Conservation (phyloP, 768 basidiomycete species). For the Strobilomyces confusus region DNA sequence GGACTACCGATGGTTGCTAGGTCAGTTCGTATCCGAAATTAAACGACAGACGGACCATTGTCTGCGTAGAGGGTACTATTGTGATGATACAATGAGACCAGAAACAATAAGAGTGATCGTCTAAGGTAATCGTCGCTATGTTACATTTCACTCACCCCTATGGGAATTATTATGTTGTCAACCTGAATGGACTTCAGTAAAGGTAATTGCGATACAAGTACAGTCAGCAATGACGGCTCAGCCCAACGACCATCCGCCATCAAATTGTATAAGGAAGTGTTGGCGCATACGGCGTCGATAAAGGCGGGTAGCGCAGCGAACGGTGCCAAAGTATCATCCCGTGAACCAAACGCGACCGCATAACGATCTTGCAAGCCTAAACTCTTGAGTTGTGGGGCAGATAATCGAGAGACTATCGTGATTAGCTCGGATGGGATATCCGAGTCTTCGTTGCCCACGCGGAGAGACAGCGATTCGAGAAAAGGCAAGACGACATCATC, state of each 20-base stretch:
- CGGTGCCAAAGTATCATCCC: slow-evolving; percentile 13
- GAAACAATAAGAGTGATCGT: slow-evolving; percentile 1
- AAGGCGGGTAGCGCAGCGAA: slow-evolving; percentile 40
- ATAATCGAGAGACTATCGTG: slow-evolving; percentile 47
- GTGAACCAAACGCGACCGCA: slow-evolving; percentile 1
- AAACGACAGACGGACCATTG: slow-evolving; percentile 5
- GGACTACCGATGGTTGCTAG: background rate
- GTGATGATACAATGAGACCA: slow-evolving; percentile 1
- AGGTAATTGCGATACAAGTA: slow-evolving; percentile 13
- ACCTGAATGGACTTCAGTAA: slow-evolving; percentile 13
- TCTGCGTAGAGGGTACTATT: slow-evolving; percentile 1
- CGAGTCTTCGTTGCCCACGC: slow-evolving; percentile 51
- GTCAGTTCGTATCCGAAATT: slow-evolving; percentile 1
- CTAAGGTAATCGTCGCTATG: slow-evolving; percentile 1
- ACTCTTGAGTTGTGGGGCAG: slow-evolving; percentile 43
- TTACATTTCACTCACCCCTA: slow-evolving; percentile 10
- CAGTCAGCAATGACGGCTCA: slow-evolving; percentile 11
- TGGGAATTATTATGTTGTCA: slow-evolving; percentile 1
- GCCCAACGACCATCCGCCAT: slow-evolving; percentile 28
- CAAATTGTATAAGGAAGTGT: slow-evolving; percentile 12
- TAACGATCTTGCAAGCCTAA: slow-evolving; percentile 46
- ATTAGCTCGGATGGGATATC: slow-evolving; percentile 62
- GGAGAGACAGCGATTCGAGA: slow-evolving; percentile 46
- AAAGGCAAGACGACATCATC: slow-evolving; percentile 39
- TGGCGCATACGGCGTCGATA: slow-evolving; percentile 2